A percentile compares a stretch with the other conserved stretches of the same genome.
Evolutionary conservation across 2,329 filamentous ascomycete genomes (phyloP).

Genomic region (Diaporthe sp.): DNA sequence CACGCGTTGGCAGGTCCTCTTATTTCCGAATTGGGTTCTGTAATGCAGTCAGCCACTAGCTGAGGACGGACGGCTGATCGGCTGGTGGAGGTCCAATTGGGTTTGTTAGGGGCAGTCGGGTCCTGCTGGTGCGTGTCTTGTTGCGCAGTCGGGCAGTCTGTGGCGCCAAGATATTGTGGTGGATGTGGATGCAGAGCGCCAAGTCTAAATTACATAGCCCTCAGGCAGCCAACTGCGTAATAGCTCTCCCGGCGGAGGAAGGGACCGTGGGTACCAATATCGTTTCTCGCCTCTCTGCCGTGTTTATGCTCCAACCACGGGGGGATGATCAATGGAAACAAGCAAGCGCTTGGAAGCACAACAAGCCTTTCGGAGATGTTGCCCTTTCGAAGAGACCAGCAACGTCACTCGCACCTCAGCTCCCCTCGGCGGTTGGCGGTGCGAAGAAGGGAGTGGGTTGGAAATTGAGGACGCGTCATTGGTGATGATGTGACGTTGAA

Average conservation of each 20-base stretch:
- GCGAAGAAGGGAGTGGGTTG: slow-evolving; percentile 8
- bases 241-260: background rate
- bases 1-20: slow-evolving; percentile 18
- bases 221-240: background rate
- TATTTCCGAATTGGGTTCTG: slow-evolving; percentile 13
- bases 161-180: slow-evolving; percentile 1
- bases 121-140: slow-evolving; percentile 8
- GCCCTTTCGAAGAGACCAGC: background rate
- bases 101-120: background rate
- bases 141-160: background rate
- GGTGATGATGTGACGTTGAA: slow-evolving; percentile 17
- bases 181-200: slow-evolving; percentile 2
- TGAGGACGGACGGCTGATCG: slow-evolving; percentile 11
- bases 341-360: background rate
- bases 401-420: slow-evolving; percentile 1
- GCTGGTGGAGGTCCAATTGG: background rate
- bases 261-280: background rate
- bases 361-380: background rate
- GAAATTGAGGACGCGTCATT: slow-evolving; percentile 33
- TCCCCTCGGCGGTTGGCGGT: background rate
- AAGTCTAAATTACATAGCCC: slow-evolving; percentile 11
- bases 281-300: background rate
- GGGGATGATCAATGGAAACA: background rate
- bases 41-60: slow-evolving; percentile 22
- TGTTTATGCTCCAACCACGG: background rate